A percentile compares a stretch with the other conserved stretches of the same genome.
Evolutionary conservation across 768 basidiomycete genomes (phyloP).

Genomic region (Clathrus columnatus): DNA sequence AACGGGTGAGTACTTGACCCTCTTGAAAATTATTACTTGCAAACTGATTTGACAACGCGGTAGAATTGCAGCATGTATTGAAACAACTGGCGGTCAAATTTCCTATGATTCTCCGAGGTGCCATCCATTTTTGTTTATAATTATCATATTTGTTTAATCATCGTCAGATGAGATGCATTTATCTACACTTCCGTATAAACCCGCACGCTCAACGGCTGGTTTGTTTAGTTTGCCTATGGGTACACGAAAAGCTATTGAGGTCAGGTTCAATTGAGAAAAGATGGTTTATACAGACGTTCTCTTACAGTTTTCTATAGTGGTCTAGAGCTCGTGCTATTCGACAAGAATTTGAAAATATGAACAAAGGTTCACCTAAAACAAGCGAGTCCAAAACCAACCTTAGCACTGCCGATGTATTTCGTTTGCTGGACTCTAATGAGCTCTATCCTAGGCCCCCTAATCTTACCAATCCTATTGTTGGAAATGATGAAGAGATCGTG

Average conservation of each 20-base stretch:
- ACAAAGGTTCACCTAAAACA: constrained; percentile 13
- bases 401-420: constrained; percentile 34
- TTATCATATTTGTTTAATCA: not conserved
- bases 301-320: constrained; percentile 27
- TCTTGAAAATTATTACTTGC: not conserved
- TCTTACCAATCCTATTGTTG: constrained; percentile 5
- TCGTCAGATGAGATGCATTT: constrained; percentile 28
- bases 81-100: constrained; percentile 30
- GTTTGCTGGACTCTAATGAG: constrained; percentile 35
- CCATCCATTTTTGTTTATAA: not conserved
- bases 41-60: not conserved
- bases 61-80: constrained; percentile 28
- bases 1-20: not conserved
- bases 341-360: constrained; percentile 27
- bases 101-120: constrained; percentile 38
- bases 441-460: constrained; percentile 27
- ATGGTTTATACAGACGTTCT: not conserved
- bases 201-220: constrained; percentile 27
- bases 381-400: constrained; percentile 19
- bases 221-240: constrained; percentile 31
- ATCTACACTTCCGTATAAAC: constrained; percentile 29
- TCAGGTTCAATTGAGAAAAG: constrained; percentile 12
- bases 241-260: constrained; percentile 42
- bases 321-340: constrained; percentile 34
- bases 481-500: not conserved